Conservation (phyloP, 768 basidiomycete species). For the Leucocoprinus birnbaumii region DNA sequence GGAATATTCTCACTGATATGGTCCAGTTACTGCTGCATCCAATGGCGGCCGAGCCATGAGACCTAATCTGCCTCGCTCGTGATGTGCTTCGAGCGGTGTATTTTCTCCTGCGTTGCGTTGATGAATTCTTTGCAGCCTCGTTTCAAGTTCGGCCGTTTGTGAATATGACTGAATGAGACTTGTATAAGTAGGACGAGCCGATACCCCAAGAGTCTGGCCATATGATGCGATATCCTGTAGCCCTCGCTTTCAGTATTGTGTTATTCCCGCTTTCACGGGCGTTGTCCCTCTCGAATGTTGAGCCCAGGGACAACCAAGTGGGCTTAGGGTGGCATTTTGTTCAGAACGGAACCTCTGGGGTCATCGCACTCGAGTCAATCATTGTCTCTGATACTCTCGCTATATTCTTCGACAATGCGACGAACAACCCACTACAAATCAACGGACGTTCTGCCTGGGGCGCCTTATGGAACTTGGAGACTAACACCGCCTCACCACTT, state of each 20-base stretch:
- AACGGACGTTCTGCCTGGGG: conserved; percentile 46
- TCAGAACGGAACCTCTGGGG: conserved; percentile 26
- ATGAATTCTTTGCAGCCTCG: no score
- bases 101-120: no score
- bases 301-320: not conserved
- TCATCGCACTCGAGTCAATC: conserved; percentile 25
- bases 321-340: conserved; percentile 22
- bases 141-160: no score
- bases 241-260: not conserved
- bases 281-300: not conserved
- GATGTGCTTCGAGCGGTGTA: no score
- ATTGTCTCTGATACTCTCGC: conserved; percentile 27
- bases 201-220: not conserved
- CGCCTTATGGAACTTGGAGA: conserved; percentile 38
- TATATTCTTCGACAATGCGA: conserved; percentile 25
- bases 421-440: conserved; percentile 36
- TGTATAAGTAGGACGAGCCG: no score
- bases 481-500: conserved; percentile 31
- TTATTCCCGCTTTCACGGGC: not conserved
- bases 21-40: no score
- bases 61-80: no score
- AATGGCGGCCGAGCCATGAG: no score
- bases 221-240: not conserved
- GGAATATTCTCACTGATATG: no score
- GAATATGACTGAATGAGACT: no score